Conservation (phyloP, 164 flowering plant species). For the Liquidambar formosana region DNA sequence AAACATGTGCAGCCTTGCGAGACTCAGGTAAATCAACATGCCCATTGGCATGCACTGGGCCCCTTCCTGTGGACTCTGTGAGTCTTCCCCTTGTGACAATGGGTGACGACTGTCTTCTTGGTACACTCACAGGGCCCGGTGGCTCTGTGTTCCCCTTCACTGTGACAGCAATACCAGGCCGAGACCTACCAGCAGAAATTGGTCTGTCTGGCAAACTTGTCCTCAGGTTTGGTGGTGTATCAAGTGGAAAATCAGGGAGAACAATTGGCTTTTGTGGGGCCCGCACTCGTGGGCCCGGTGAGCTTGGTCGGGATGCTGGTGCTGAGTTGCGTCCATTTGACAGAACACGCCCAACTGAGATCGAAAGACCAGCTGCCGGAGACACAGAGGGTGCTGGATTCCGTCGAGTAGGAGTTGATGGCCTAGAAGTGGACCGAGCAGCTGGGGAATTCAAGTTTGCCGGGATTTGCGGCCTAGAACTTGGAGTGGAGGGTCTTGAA, state of each 20-base stretch:
- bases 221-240: slow-evolving; percentile 89
- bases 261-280: slow-evolving; percentile 63
- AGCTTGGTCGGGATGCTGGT: slow-evolving; percentile 70
- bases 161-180: slow-evolving; percentile 57
- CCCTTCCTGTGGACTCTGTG: slow-evolving; percentile 47
- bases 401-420: slow-evolving; percentile 90
- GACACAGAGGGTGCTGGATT: slow-evolving; percentile 45
- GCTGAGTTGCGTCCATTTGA: slow-evolving; percentile 56
- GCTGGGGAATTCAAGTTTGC: slow-evolving; percentile 49
- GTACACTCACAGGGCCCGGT: slow-evolving; percentile 29
- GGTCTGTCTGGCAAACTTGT: slow-evolving; percentile 91
- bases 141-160: slow-evolving; percentile 50
- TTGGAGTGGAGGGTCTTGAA: slow-evolving; percentile 88
- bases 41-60: slow-evolving; percentile 49
- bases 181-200: slow-evolving; percentile 84
- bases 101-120: slow-evolving; percentile 75
- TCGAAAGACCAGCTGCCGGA: slow-evolving; percentile 37
- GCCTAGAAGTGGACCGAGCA: slow-evolving; percentile 60
- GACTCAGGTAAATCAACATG: slow-evolving; percentile 46
- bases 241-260: slow-evolving; percentile 81
- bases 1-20: slow-evolving; percentile 35
- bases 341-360: slow-evolving; percentile 53
- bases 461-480: slow-evolving; percentile 60
- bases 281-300: slow-evolving; percentile 70
- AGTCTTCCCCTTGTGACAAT: slow-evolving; percentile 66